Evolutionary conservation across 2,329 filamentous ascomycete species (phyloP), one percentile per base, ranked within the genome.

Genomic region (Microdochium nivale): DNA sequence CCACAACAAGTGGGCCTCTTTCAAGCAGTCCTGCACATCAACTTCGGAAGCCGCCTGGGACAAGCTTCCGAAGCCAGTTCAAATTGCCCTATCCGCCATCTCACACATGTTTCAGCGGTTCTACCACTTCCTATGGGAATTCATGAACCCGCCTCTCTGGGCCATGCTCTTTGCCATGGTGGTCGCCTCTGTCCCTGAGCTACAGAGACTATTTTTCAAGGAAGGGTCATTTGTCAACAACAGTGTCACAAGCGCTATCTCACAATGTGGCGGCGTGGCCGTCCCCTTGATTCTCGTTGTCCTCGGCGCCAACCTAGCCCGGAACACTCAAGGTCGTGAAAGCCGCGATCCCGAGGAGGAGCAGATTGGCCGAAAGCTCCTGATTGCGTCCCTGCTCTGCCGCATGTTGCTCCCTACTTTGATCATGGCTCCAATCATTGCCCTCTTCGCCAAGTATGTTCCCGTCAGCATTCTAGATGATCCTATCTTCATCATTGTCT

Each of bases 121-220:
- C 59, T 69, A 80, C 58, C 70, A 70, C 48, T 90, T 90, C 50
- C 66, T 91, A 13, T 94, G 88, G 87, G 87, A 88, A 48, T 96
- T 96, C 67, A 97, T 99, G 92, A 97, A 97, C 69, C 92, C 94
- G 43, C 94, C 94, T 1, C 83, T 99, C 25, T 97, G 91, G 90
- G 91, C 94, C 27, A 97, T 99, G 94, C 74, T 97, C 32, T 75
- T 84, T 37, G 89, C 94, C n/a, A 85, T 97, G 47, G 71, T 96
- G 49, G 88, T 99, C 5, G 94, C 94, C 2, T 95, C 90, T 1
- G 81, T 96, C 5, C 94, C 94, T 0, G 64, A 74, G 1, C 78
- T 99, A 8, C 92, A 99, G 67, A 75, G 78, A 40, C 72, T 94
- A 19, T 96, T 99, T 73, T 99, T 97, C 70, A 78, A 84, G 50